Evolutionary conservation across 805 yeast genomes (phyloP), one percentile per base, ranked within the genome.

Genomic region (Sugiyamaella lignohabitans): DNA sequence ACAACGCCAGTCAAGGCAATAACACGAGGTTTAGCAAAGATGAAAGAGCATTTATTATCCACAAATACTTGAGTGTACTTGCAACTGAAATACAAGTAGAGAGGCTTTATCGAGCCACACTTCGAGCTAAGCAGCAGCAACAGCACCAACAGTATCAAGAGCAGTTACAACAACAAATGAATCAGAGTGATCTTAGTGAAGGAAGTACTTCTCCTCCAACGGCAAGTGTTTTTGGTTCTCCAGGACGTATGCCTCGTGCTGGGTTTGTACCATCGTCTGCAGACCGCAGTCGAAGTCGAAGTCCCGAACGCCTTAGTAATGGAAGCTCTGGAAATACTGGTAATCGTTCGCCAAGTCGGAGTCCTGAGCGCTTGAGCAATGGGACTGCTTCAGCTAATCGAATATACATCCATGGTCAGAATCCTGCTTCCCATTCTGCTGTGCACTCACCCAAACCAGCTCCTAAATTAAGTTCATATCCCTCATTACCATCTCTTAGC

Each of bases 61-160:
- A 65, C 21, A 61, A 60, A 6, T 83, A 78, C 57, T 64, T 82
- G 24, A 66, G 64, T 18, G 71, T 65, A 40, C 55, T 82, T 41
- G 84, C 85, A 14, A 73, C 78, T 45, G 71, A 75, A 47, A 77
- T 82, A 14, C 89, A 83, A 62, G 76, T 80, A n/a, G 77, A 76
- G 8, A 64, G 89, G 42, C 74, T 83, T 8, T 81, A 74, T 60
- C 75, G 73, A 54, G 81, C 79, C 2, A 60, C 70, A 20, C 46
- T 72, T 17, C 30, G 52, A 17, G 45, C 53, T 8, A 40, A 46
- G 27, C 47, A 43, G 32, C 43, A 30, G 41, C 43, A 24, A 24
- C 18, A 16, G 24, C 19, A 19, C 16, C 47, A 40, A 2, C 24
- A 30, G 17, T 6, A 6, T 11, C 6, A 11, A 6, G 30, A 27